phyloP scores from a whole-genome alignment of 345 rosid genomes.

The Salix exigua region DNA sequence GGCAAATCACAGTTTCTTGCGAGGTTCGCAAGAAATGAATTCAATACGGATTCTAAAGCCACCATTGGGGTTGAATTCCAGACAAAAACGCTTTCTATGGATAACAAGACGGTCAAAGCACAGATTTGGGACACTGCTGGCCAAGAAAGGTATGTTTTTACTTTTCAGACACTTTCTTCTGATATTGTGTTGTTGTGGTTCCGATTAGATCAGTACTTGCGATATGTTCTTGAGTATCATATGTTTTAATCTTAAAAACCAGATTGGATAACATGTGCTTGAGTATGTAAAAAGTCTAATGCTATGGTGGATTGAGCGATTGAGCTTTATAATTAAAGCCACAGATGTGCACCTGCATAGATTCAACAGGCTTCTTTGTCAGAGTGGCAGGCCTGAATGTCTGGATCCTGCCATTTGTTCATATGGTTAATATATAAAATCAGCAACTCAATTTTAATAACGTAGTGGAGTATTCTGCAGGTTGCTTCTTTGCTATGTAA shows the following conservation, averaged over 20 bases:
- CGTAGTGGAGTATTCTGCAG: no score
- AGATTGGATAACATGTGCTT: neutral
- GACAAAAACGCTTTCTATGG: constrained; percentile 72
- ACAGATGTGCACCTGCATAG: no score
- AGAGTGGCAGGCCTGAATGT: no score
- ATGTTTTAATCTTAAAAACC: neutral
- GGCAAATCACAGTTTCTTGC: constrained; percentile 80
- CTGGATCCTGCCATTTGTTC: no score
- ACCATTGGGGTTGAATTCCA: constrained; percentile 89
- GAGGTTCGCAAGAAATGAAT: constrained; percentile 75
- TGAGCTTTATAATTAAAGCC: no score
- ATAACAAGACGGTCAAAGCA: constrained; percentile 74
- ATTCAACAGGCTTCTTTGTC: no score
- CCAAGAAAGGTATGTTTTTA: constrained; percentile 55
- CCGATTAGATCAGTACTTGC: neutral
- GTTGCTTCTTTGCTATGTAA: no score
- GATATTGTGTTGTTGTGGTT: neutral
- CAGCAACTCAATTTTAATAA: no score
- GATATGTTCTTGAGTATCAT: neutral
- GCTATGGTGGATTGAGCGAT: neutral
- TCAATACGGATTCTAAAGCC: constrained; percentile 75
- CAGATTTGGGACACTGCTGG: constrained; percentile 96
- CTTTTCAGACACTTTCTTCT: neutral
- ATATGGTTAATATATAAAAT: no score
- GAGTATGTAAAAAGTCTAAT: no score